Evolutionary conservation across 495 filamentous ascomycete species (phyloP).

Genomic region (Bacidia gigantensis): DNA sequence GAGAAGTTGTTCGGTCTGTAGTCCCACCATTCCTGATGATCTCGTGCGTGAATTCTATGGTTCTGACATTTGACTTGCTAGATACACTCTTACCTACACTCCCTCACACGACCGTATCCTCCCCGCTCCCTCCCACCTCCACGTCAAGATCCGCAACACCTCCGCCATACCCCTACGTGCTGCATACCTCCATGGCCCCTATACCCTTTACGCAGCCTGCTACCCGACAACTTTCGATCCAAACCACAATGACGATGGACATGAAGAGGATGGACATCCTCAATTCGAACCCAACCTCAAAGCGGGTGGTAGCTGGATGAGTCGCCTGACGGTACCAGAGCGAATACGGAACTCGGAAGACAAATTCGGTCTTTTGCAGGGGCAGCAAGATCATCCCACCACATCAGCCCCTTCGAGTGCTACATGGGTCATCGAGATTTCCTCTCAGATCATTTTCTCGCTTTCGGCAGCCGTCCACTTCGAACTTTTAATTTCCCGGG

Average conservation of each 20-base stretch:
- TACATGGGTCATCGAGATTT: constrained; percentile 83
- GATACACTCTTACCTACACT: constrained; percentile 86
- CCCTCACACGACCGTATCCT: constrained; percentile 78
- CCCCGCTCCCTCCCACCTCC: constrained; percentile 61
- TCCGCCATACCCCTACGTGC: constrained; percentile 80
- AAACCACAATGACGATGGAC: constrained; percentile 52
- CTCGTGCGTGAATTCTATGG: no score
- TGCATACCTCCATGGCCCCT: constrained; percentile 91
- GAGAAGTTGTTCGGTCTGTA: constrained; percentile 63
- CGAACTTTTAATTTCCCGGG: constrained; percentile 72
- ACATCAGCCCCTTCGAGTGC: constrained; percentile 28
- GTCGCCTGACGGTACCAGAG: constrained; percentile 62
- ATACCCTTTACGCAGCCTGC: constrained; percentile 73
- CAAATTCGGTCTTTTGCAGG: constrained; percentile 17
- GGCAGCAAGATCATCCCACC: constrained; percentile 12
- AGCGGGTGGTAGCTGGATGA: constrained; percentile 74
- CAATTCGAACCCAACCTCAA: constrained; percentile 95
- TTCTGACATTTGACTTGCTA: no score
- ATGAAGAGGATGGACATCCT: constrained; percentile 49
- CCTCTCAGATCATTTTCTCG: constrained; percentile 87
- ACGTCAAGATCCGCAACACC: constrained; percentile 83
- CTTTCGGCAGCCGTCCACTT: constrained; percentile 76
- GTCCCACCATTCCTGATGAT: neutral
- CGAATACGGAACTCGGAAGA: constrained; percentile 43
- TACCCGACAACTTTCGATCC: constrained; percentile 71